Percentiles rank a stretch among this genome's conserved stretches.
phyloP scores from a whole-genome alignment of 768 basidiomycete genomes.

The Tricholoma saponaceum region DNA sequence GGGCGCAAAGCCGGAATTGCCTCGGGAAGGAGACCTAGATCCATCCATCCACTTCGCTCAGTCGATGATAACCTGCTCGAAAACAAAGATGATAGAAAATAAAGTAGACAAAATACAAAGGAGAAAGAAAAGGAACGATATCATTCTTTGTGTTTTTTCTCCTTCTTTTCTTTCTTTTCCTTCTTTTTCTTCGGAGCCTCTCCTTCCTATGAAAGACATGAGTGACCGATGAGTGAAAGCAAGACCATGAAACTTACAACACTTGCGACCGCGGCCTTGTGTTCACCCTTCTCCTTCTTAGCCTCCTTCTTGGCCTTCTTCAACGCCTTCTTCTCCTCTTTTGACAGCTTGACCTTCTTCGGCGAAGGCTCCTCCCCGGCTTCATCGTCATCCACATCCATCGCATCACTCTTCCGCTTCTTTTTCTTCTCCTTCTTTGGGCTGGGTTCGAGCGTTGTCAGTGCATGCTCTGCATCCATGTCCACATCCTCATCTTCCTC shows the following conservation, averaged over 20 bases:
- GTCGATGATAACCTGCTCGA: background rate
- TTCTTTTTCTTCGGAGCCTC: conserved; percentile 45
- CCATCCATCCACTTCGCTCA: background rate
- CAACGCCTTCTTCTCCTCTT: conserved; percentile 83
- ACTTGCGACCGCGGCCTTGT: conserved; percentile 34
- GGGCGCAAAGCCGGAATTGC: background rate
- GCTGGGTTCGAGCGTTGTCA: conserved; percentile 59
- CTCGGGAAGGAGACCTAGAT: background rate
- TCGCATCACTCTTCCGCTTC: conserved; percentile 63
- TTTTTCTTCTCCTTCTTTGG: conserved; percentile 62
- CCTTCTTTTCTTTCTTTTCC: conserved; percentile 48
- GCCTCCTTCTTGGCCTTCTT: conserved; percentile 70
- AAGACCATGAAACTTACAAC: conserved; percentile 7
- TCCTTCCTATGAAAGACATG: conserved; percentile 11
- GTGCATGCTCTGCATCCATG: conserved; percentile 39
- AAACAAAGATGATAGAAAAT: background rate
- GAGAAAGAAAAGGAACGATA: conserved; percentile 9
- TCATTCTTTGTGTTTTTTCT: conserved; percentile 29
- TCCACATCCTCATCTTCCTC: conserved; percentile 43
- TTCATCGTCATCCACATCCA: conserved; percentile 57
- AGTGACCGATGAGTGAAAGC: conserved; percentile 1
- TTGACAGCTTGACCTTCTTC: conserved; percentile 76
- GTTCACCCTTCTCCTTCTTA: conserved; percentile 43
- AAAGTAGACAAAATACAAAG: conserved; percentile 6
- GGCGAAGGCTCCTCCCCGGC: conserved; percentile 38